phyloP scores from a whole-genome alignment of 2,329 filamentous ascomycete genomes.

The Tricladium varicosporioides region DNA sequence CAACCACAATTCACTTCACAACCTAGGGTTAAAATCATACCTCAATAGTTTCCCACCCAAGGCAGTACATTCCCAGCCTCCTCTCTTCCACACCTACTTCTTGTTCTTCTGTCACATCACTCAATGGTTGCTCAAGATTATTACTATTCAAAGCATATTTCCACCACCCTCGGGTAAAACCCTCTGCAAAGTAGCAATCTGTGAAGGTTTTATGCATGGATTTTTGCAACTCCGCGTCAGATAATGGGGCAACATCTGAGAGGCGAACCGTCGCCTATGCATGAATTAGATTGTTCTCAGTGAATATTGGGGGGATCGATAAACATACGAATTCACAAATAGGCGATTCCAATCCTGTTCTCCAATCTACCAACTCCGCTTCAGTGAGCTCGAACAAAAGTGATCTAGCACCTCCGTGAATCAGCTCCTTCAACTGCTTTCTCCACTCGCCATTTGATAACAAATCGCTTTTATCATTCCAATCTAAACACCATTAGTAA shows the following conservation, averaged over 20 bases:
- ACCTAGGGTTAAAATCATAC: too few relatives aligned
- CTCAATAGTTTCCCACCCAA: slow-evolving; percentile 6
- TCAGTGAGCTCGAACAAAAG: neutral
- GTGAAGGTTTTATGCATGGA: slow-evolving; percentile 9
- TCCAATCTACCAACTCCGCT: neutral
- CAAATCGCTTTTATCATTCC: neutral
- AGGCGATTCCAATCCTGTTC: neutral
- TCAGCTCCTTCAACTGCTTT: neutral
- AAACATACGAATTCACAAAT: neutral
- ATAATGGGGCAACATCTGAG: neutral
- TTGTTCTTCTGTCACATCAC: neutral
- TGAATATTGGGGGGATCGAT: neutral
- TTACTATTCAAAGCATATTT: slow-evolving; percentile 4
- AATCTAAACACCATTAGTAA: neutral
- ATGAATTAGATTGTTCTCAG: neutral
- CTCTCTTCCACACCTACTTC: slow-evolving; percentile 1
- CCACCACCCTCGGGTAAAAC: slow-evolving; percentile 3
- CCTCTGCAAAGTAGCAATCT: slow-evolving; percentile 2
- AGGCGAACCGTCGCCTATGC: slow-evolving; percentile 5
- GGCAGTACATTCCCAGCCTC: slow-evolving; percentile 4
- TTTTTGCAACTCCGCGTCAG: slow-evolving; percentile 1
- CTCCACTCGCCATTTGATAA: neutral
- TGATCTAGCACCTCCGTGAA: neutral
- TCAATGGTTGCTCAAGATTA: neutral
- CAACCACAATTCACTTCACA: neutral